A percentile compares a stretch with the other conserved stretches of the same genome.
Conservation (phyloP, 495 filamentous ascomycete species). For the Entonaema liquescens region DNA sequence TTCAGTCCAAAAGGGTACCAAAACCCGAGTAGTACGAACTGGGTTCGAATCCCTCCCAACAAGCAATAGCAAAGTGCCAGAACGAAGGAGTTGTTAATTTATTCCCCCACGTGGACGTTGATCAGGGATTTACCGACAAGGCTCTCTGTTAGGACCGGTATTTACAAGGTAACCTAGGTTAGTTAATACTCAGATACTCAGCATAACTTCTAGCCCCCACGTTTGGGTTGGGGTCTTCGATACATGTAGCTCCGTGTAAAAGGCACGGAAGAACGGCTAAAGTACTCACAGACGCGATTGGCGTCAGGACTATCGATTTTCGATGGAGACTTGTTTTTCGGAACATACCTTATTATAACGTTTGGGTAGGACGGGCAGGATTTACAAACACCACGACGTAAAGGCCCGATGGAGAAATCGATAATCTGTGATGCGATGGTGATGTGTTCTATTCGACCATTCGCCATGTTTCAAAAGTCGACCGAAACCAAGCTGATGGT, state of each 20-base stretch:
- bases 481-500: constrained; percentile 12
- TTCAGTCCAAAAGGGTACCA: not conserved
- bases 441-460: constrained; percentile 16
- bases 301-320: not conserved
- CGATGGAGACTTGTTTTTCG: not conserved
- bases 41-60: not conserved
- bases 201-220: not conserved
- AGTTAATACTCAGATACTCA: too few relatives aligned
- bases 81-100: not conserved
- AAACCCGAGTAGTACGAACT: not conserved
- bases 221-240: not conserved
- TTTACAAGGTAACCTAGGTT: not conserved
- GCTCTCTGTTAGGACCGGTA: not conserved
- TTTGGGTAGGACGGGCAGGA: constrained; percentile 8
- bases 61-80: constrained; percentile 3
- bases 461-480: constrained; percentile 16
- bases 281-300: too few relatives aligned
- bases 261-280: not conserved
- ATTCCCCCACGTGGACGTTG: constrained; percentile 27
- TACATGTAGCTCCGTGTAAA: too few relatives aligned
- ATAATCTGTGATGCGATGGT: constrained; percentile 5
- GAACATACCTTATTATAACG: constrained; percentile 31
- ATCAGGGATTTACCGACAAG: constrained; percentile 11
- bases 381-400: not conserved
- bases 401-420: constrained; percentile 17